Evolutionary conservation across 768 basidiomycete genomes (phyloP).

Genomic region (Hygrocybe punicea): DNA sequence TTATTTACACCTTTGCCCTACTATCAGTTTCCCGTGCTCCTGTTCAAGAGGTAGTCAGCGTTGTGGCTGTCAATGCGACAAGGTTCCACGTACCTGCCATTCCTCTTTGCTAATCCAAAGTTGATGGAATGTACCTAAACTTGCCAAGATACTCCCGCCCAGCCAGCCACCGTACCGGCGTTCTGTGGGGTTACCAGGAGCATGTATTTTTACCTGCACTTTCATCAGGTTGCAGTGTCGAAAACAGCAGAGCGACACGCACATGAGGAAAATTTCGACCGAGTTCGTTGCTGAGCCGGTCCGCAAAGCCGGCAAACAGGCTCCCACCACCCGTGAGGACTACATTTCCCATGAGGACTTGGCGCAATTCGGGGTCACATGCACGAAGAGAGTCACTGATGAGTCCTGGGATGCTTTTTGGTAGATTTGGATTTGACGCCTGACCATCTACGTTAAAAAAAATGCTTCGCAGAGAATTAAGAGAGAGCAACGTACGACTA

Average conservation of each 20-base stretch:
- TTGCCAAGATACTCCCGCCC: slow-evolving; percentile 92
- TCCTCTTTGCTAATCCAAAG: slow-evolving; percentile 93
- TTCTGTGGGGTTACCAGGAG: slow-evolving; percentile 87
- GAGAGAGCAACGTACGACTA: slow-evolving; percentile 54
- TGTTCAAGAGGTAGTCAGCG: slow-evolving; percentile 26
- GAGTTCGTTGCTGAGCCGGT: slow-evolving; percentile 78
- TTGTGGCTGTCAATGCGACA: neutral
- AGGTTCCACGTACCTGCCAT: slow-evolving; percentile 64
- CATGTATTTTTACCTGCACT: slow-evolving; percentile 79
- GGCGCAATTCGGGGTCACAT: slow-evolving; percentile 89
- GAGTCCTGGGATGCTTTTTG: slow-evolving; percentile 72
- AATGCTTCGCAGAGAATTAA: too few relatives aligned
- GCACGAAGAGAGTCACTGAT: slow-evolving; percentile 75
- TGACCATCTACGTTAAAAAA: slow-evolving; percentile 14
- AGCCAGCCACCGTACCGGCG: slow-evolving; percentile 92
- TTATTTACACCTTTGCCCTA: slow-evolving; percentile 84
- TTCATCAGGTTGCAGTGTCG: neutral
- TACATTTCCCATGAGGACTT: slow-evolving; percentile 86
- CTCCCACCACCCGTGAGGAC: slow-evolving; percentile 96
- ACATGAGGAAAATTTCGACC: slow-evolving; percentile 74
- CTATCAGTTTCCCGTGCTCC: slow-evolving; percentile 82
- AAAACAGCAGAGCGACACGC: slow-evolving; percentile 30
- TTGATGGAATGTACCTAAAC: slow-evolving; percentile 96
- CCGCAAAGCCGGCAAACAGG: slow-evolving; percentile 78
- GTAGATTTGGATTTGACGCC: slow-evolving; percentile 61